These are phyloP conservation scores for Malassezia equina DNA, from an alignment of 1,284 basidiomycete species.

Conservation along the genomic window DNA sequence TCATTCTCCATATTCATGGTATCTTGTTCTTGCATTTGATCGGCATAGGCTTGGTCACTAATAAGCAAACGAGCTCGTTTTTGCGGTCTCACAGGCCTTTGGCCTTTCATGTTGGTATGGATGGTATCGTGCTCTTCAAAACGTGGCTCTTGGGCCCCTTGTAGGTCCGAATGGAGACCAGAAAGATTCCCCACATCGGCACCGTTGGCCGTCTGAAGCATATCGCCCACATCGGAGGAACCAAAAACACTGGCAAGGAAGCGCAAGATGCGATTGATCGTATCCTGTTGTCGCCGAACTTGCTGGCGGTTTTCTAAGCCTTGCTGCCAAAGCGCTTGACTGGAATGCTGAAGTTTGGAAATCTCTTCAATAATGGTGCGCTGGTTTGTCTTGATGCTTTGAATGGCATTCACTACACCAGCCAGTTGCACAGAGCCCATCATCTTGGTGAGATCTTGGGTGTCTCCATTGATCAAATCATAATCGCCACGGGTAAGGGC, in stretches of 20 bases:
- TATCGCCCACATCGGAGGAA: conserved; percentile 34
- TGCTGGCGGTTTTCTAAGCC: conserved; percentile 66
- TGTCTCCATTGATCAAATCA: conserved; percentile 8
- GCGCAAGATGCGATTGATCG: conserved; percentile 87
- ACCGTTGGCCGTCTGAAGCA: conserved; percentile 5
- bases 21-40: conserved; percentile 3
- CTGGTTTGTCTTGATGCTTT: conserved; percentile 82
- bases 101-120: neutral
- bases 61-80: conserved; percentile 15
- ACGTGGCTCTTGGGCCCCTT: neutral
- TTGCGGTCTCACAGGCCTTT: conserved; percentile 2
- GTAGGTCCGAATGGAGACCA: neutral
- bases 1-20: neutral
- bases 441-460: conserved; percentile 15
- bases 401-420: conserved; percentile 65
- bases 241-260: conserved; percentile 91
- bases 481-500: conserved; percentile 25
- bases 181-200: neutral
- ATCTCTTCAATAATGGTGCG: conserved; percentile 76
- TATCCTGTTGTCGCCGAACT: conserved; percentile 85
- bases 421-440: conserved; percentile 27
- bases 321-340: conserved; percentile 85
- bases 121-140: neutral
- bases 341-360: conserved; percentile 74
- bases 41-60: conserved; percentile 7